Conservation (phyloP, 2,329 filamentous ascomycete genomes). For the Trichoderma cornu-damae region DNA sequence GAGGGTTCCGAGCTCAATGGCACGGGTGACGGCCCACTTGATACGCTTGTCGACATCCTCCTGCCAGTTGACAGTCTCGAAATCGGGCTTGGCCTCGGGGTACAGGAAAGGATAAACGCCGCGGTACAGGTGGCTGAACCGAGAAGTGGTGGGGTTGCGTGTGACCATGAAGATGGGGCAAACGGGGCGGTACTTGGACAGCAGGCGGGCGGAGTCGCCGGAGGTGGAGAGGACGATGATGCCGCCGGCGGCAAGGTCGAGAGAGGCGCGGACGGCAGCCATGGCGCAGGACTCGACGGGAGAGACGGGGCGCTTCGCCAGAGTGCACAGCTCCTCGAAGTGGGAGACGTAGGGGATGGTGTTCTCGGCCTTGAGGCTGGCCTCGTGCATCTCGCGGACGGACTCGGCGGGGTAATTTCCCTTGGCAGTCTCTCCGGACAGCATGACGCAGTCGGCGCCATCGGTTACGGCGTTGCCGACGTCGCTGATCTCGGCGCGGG, state of each 20-base stretch:
- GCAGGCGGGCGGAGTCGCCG: slow-evolving; percentile 85
- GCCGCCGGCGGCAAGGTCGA: slow-evolving; percentile 93
- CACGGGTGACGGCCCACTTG: slow-evolving; percentile 91
- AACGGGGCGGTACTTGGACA: slow-evolving; percentile 97
- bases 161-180: slow-evolving; percentile 99
- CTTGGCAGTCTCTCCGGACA: slow-evolving; percentile 99
- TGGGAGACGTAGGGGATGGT: slow-evolving; percentile 95
- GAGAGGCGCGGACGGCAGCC: slow-evolving; percentile 89
- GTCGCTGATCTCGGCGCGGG: slow-evolving; percentile 96
- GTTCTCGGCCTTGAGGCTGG: slow-evolving; percentile 93
- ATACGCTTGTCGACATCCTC: slow-evolving; percentile 97
- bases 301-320: slow-evolving; percentile 76
- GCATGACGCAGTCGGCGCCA: slow-evolving; percentile 98
- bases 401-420: slow-evolving; percentile 89
- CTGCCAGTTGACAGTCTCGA: slow-evolving; percentile 90
- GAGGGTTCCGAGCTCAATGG: slow-evolving; percentile 74
- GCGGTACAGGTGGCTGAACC: slow-evolving; percentile 93
- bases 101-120: slow-evolving; percentile 98
- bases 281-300: slow-evolving; percentile 94
- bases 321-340: slow-evolving; percentile 87
- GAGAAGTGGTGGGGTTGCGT: slow-evolving; percentile 73
- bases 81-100: slow-evolving; percentile 90
- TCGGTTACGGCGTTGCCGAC: slow-evolving; percentile 98
- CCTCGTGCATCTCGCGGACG: slow-evolving; percentile 96
- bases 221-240: slow-evolving; percentile 96